A percentile compares a stretch with the other conserved stretches of the same genome.
Conservation (phyloP, 2,329 filamentous ascomycete species). For the Epichloe uncinata region DNA sequence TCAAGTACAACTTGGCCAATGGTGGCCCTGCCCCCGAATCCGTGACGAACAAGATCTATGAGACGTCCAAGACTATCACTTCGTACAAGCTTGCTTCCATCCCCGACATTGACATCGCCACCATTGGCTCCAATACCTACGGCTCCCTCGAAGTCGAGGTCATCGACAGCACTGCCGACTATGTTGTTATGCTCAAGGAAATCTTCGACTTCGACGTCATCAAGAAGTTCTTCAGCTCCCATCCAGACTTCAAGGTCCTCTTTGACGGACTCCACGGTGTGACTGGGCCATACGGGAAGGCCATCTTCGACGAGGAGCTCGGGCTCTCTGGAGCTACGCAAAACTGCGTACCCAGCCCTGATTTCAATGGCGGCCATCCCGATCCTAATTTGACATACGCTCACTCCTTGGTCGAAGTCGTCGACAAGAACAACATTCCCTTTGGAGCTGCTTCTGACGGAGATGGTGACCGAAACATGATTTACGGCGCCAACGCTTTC, state of each 20-base stretch:
- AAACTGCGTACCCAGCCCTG: constrained; percentile 82
- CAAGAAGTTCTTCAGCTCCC: constrained; percentile 76
- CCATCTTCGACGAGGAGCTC: constrained; percentile 90
- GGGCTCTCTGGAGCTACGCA: constrained; percentile 68
- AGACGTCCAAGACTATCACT: constrained; percentile 74
- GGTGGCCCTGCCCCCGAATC: constrained; percentile 91
- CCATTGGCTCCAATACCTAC: constrained; percentile 72
- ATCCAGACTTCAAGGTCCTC: constrained; percentile 90
- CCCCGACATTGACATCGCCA: constrained; percentile 71
- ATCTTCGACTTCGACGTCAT: constrained; percentile 98
- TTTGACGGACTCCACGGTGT: constrained; percentile 93
- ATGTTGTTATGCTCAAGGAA: constrained; percentile 88
- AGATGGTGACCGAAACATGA: constrained; percentile 99
- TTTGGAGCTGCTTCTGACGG: constrained; percentile 95
- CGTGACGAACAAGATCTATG: constrained; percentile 96
- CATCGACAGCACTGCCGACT: constrained; percentile 85
- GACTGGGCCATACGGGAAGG: constrained; percentile 86
- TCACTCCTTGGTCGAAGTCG: constrained; percentile 82
- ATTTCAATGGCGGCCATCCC: constrained; percentile 95
- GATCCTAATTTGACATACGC: constrained; percentile 97
- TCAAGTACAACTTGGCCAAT: constrained; percentile 98
- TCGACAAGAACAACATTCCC: constrained; percentile 82
- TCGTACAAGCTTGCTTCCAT: constrained; percentile 89
- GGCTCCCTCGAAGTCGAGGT: constrained; percentile 87
- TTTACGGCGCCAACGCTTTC: constrained; percentile 92